These are phyloP conservation scores for Alternaria ethzedia DNA, from an alignment of 2,329 filamentous ascomycete genomes.

Conservation along the genomic window DNA sequence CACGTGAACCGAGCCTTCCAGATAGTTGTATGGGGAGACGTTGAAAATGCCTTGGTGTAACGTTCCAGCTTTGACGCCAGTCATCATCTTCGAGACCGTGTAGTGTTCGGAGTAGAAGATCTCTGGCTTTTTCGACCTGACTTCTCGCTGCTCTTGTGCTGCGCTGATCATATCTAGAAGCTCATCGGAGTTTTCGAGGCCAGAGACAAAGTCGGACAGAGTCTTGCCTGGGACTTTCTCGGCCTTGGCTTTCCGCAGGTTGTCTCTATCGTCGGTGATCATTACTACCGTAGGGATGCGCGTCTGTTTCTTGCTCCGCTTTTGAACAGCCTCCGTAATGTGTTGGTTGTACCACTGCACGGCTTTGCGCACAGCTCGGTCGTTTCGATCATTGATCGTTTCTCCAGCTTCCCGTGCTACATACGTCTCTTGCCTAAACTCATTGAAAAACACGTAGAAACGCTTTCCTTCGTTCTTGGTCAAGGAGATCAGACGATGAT, in stretches of 20 bases:
- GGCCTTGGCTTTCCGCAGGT: slow-evolving; percentile 78
- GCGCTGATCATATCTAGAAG: slow-evolving; percentile 93
- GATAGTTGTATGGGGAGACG: slow-evolving; percentile 96
- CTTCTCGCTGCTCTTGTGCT: slow-evolving; percentile 70
- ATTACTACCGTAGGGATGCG: slow-evolving; percentile 82
- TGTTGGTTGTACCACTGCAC: slow-evolving; percentile 92
- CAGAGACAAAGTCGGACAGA: slow-evolving; percentile 76
- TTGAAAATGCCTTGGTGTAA: slow-evolving; percentile 96
- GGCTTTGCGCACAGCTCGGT: slow-evolving; percentile 84
- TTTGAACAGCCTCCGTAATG: slow-evolving; percentile 67
- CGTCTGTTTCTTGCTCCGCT: slow-evolving; percentile 56
- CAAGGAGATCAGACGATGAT: slow-evolving; percentile 87
- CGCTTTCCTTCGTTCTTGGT: slow-evolving; percentile 97
- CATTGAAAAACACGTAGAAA: slow-evolving; percentile 99
- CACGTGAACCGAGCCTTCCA: slow-evolving; percentile 91
- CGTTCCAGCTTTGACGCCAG: slow-evolving; percentile 84
- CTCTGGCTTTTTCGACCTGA: slow-evolving; percentile 69
- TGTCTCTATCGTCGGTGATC: slow-evolving; percentile 91
- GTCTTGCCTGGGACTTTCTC: slow-evolving; percentile 75
- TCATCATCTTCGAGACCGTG: slow-evolving; percentile 90
- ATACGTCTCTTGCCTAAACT: slow-evolving; percentile 92
- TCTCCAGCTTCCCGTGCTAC: slow-evolving; percentile 77
- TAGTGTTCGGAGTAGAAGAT: slow-evolving; percentile 90
- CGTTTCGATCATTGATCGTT: slow-evolving; percentile 95
- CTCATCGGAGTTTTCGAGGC: slow-evolving; percentile 81